Conservation (phyloP, 768 basidiomycete genomes). For the Mycena crocata region DNA sequence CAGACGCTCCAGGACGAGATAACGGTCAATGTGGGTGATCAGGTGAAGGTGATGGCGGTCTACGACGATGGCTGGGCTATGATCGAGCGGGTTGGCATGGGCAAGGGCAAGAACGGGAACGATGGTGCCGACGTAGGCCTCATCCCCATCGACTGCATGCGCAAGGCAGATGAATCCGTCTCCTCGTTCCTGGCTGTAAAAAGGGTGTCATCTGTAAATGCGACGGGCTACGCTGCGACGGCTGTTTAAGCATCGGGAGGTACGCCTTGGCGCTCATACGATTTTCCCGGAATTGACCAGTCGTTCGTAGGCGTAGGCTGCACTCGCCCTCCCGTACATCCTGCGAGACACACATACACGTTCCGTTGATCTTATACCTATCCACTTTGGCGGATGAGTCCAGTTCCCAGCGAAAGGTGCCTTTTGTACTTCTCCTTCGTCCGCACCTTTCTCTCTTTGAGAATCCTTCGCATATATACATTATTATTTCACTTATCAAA, state of each 20-base stretch:
- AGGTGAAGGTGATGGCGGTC: slow-evolving; percentile 61
- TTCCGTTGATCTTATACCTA: slow-evolving; percentile 3
- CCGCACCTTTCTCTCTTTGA: neutral
- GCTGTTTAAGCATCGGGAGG: slow-evolving; percentile 8
- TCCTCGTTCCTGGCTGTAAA: slow-evolving; percentile 63
- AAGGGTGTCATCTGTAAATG: slow-evolving; percentile 52
- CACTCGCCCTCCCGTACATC: neutral
- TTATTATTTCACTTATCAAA: neutral
- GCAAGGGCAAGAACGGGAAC: slow-evolving; percentile 38
- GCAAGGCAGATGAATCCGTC: slow-evolving; percentile 58
- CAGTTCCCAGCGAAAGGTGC: neutral
- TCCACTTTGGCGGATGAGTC: neutral
- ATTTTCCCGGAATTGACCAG: neutral
- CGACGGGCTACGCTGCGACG: slow-evolving; percentile 29
- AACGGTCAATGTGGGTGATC: slow-evolving; percentile 60
- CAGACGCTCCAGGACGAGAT: slow-evolving; percentile 73
- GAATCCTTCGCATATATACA: neutral
- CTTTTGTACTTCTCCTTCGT: neutral
- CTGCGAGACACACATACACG: neutral
- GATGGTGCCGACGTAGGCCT: slow-evolving; percentile 51
- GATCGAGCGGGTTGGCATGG: slow-evolving; percentile 59
- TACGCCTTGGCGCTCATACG: neutral
- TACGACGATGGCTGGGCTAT: slow-evolving; percentile 82
- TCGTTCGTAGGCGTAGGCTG: neutral
- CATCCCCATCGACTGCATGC: slow-evolving; percentile 79